These are phyloP conservation scores for Coemansia sp. DNA, from an alignment of 192 early-diverging fungal species.

Conservation along the genomic window DNA sequence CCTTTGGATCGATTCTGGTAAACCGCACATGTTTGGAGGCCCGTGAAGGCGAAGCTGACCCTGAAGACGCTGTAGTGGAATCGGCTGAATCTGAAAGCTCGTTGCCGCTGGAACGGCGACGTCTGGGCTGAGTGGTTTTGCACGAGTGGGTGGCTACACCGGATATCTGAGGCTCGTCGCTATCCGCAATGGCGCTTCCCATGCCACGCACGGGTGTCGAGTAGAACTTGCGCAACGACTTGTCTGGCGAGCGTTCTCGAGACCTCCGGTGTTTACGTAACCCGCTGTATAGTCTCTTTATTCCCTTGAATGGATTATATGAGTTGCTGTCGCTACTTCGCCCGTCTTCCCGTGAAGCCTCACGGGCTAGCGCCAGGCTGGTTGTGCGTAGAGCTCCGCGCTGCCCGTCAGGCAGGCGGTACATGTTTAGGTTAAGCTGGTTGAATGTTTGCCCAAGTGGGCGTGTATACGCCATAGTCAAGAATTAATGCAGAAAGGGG, in stretches of 20 bases:
- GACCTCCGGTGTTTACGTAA: slow-evolving; percentile 41
- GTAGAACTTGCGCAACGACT: slow-evolving; percentile 47
- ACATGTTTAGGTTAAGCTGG: slow-evolving; percentile 53
- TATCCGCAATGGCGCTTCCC: background rate
- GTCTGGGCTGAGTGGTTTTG: slow-evolving; percentile 20
- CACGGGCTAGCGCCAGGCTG: slow-evolving; percentile 44
- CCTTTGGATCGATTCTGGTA: slow-evolving; percentile 27
- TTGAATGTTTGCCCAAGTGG: slow-evolving; percentile 55
- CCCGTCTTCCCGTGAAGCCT: slow-evolving; percentile 35
- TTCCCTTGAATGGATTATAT: slow-evolving; percentile 50
- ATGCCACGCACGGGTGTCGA: slow-evolving; percentile 26
- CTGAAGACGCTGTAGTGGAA: slow-evolving; percentile 3
- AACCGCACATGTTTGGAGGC: slow-evolving; percentile 41
- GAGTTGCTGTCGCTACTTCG: slow-evolving; percentile 19
- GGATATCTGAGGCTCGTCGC: background rate
- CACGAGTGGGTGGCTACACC: slow-evolving; percentile 4
- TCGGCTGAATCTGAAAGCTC: slow-evolving; percentile 14
- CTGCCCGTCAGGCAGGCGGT: slow-evolving; percentile 51
- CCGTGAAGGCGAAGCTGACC: slow-evolving; percentile 21
- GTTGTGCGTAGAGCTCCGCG: slow-evolving; percentile 48
- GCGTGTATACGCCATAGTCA: slow-evolving; percentile 39
- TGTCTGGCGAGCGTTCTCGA: slow-evolving; percentile 15
- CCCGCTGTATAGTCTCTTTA: slow-evolving; percentile 45
- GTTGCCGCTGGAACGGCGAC: slow-evolving; percentile 25
- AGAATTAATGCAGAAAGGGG: background rate